These are phyloP conservation scores for Schizochytrium sp. DNA, from an alignment of 108 stramenopile genomes.

Conservation along the genomic window DNA sequence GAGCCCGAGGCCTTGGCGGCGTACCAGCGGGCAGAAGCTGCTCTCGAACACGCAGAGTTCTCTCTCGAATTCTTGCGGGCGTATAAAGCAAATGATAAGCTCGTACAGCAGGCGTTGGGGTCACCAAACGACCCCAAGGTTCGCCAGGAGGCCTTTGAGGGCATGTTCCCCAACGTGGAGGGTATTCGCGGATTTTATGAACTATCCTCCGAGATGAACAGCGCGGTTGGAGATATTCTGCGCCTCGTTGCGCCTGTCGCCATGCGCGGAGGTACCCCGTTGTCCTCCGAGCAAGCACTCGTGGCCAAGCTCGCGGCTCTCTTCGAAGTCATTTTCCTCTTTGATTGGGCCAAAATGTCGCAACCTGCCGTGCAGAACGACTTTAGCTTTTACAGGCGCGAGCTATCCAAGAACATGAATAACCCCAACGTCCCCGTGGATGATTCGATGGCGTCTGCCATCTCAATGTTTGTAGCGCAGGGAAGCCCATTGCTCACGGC, in stretches of 20 bases:
- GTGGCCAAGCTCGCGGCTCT: neutral
- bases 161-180: neutral
- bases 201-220: neutral
- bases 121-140: neutral
- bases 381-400: conserved; percentile 4
- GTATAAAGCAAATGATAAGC: neutral
- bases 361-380: neutral
- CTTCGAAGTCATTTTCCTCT: neutral
- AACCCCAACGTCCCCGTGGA: neutral
- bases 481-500: neutral
- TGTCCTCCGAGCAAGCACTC: neutral
- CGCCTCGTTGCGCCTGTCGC: neutral
- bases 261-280: neutral
- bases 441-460: neutral
- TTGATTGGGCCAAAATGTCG: neutral
- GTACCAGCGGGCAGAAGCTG: neutral
- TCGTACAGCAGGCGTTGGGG: neutral
- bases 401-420: neutral
- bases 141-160: conserved; percentile 1
- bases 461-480: neutral
- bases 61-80: neutral
- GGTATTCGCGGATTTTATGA: neutral
- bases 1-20: neutral
- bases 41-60: neutral
- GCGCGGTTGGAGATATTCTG: neutral